phyloP scores from a whole-genome alignment of 106 monocot species.

The Allium cepa region DNA sequence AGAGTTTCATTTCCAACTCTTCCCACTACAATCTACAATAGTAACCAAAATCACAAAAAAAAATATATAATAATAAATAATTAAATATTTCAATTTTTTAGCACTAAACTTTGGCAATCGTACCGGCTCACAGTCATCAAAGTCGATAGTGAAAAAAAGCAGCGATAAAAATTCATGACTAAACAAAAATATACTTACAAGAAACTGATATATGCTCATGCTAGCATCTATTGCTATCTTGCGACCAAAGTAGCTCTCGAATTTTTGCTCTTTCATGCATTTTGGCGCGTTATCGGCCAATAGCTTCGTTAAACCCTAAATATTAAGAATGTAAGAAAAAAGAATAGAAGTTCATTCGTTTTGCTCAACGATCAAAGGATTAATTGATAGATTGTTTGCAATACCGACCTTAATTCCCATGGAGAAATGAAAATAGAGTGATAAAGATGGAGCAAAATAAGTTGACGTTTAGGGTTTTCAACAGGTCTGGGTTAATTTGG shows the following conservation, averaged over 20 bases:
- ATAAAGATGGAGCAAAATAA: too few relatives aligned
- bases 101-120: too few relatives aligned
- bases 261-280: slow-evolving; percentile 70
- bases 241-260: slow-evolving; percentile 85
- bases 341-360: background rate
- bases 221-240: slow-evolving; percentile 89
- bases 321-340: background rate
- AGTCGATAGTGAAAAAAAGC: too few relatives aligned
- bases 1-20: slow-evolving; percentile 75
- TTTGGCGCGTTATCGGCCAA: slow-evolving; percentile 84
- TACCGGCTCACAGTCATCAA: too few relatives aligned
- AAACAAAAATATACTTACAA: slow-evolving; percentile 25
- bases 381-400: background rate
- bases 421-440: background rate
- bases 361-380: background rate
- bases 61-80: background rate
- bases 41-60: background rate
- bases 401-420: slow-evolving; percentile 9
- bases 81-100: too few relatives aligned
- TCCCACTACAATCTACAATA: slow-evolving; percentile 79
- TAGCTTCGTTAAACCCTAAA: slow-evolving; percentile 95
- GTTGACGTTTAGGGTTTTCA: too few relatives aligned
- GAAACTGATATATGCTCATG: slow-evolving; percentile 98
- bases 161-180: background rate
- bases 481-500: too few relatives aligned